Evolutionary conservation across 2,329 filamentous ascomycete genomes (phyloP).

Genomic region (Ascochyta lentis): DNA sequence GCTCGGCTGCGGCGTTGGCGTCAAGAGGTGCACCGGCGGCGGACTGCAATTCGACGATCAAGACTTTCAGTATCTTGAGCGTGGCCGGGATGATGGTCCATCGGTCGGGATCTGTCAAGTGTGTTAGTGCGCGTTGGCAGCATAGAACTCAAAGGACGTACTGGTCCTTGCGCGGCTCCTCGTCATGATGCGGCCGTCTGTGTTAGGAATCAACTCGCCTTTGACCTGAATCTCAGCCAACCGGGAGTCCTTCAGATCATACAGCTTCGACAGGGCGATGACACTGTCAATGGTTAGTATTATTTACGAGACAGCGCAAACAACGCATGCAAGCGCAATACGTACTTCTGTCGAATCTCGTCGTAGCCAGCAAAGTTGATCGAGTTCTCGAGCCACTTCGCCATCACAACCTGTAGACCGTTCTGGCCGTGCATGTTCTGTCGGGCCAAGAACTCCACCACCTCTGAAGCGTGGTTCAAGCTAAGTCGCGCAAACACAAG

Average conservation of each 20-base stretch:
- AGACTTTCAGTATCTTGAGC: slow-evolving; percentile 94
- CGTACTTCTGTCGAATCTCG: slow-evolving; percentile 93
- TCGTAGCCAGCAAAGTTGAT: slow-evolving; percentile 98
- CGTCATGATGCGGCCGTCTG: slow-evolving; percentile 86
- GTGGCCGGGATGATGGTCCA: slow-evolving; percentile 87
- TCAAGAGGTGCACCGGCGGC: slow-evolving; percentile 72
- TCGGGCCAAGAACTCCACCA: slow-evolving; percentile 88
- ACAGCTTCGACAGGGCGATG: slow-evolving; percentile 90
- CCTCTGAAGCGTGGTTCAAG: slow-evolving; percentile 82
- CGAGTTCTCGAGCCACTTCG: slow-evolving; percentile 97
- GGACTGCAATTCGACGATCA: slow-evolving; percentile 88
- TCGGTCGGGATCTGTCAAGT: slow-evolving; percentile 74
- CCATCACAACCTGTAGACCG: slow-evolving; percentile 86
- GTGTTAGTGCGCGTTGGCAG: slow-evolving; percentile 18
- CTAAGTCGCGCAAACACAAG: slow-evolving; percentile 93
- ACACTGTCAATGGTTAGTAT: slow-evolving; percentile 63
- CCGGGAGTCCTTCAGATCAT: slow-evolving; percentile 82
- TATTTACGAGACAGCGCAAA: not conserved
- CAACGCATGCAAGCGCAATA: slow-evolving; percentile 19
- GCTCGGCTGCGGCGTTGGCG: slow-evolving; percentile 65
- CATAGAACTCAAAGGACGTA: slow-evolving; percentile 51
- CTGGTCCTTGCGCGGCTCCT: slow-evolving; percentile 86
- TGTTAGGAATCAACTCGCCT: slow-evolving; percentile 81
- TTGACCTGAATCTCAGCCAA: slow-evolving; percentile 82
- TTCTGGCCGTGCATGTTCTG: slow-evolving; percentile 80